phyloP scores from a whole-genome alignment of 108 stramenopile species.

The Nitzschia inconspicua region DNA sequence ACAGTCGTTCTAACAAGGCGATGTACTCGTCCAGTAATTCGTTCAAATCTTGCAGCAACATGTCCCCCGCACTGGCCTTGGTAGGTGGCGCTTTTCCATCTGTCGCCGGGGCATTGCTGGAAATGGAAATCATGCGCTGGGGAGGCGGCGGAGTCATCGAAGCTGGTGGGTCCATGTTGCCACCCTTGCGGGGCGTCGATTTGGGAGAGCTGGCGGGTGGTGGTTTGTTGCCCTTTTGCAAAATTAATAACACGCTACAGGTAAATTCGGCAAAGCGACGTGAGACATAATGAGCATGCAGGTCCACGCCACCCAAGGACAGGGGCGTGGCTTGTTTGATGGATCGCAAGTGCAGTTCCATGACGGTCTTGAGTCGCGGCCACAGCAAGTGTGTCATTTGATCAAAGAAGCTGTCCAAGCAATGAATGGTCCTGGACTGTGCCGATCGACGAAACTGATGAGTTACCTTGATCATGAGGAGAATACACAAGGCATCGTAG shows the following conservation, averaged over 20 bases:
- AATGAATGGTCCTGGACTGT: conserved; percentile 80
- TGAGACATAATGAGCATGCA: conserved; percentile 94
- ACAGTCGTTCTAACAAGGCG: conserved; percentile 74
- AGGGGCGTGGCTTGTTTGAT: conserved; percentile 78
- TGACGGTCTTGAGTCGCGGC: conserved; percentile 95
- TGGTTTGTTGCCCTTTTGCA: conserved; percentile 75
- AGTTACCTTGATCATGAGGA: conserved; percentile 97
- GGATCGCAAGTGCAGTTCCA: conserved; percentile 90
- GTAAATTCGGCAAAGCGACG: conserved; percentile 96
- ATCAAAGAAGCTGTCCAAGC: conserved; percentile 93
- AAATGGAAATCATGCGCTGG: not conserved
- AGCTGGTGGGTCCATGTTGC: not conserved
- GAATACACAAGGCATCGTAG: conserved; percentile 92
- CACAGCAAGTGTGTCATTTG: conserved; percentile 87
- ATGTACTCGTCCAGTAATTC: conserved; percentile 72
- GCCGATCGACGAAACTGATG: conserved; percentile 89
- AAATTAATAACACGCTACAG: conserved; percentile 84
- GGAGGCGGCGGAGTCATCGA: not conserved
- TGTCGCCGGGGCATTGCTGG: not conserved
- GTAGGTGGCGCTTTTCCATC: conserved; percentile 20
- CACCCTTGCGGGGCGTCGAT: conserved; percentile 5
- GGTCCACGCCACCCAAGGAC: conserved; percentile 86
- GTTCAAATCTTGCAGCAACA: conserved; percentile 80
- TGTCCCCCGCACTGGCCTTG: conserved; percentile 73
- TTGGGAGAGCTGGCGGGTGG: conserved; percentile 8